Evolutionary conservation across 2,329 filamentous ascomycete species (phyloP), one percentile per base, ranked within the genome.

Genomic region (Aspergillus sp.): DNA sequence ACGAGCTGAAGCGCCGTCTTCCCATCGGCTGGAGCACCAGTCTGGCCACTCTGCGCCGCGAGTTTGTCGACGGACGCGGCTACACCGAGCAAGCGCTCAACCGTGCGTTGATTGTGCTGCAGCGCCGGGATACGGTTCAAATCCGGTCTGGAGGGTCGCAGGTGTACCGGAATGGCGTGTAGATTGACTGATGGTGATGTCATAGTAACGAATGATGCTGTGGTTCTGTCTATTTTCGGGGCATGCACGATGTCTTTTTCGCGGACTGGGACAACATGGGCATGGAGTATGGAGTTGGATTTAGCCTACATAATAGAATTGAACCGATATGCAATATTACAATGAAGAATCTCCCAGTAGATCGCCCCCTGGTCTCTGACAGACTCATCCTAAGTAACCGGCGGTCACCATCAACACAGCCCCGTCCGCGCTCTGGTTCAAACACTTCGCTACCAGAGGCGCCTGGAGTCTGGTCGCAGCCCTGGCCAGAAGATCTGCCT

Each of bases 11-110:
- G 74, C 83, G 91, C 52, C 82, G 93, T 21, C 77, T 99, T 63
- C 92, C 94, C 1, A 94, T 99, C 61, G 94, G 94, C 17, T 99
- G 93, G 90, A 94, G 89, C 66, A 96, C 93, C 1, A 96, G 89
- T 65, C 73, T 97, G 53, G 88, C 89, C 0, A 96, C 90, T 1
- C 75, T 99, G 59, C 84, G 89, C 57, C 83, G 90, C 43, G 94
- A 99, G 71, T 92, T 99, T 79, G 91, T 96, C 4, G 91, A 96
- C 65, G 87, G 88, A 13, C 91, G 92, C 71, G 91, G 91, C 0
- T 97, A 93, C 73, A 91, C 84, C 58, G 94, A 97, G 73, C 87
- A 91, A 68, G 87, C 86, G 14, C 79, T 99, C 25, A 92, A 92
- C 60, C 79, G 93, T 62, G 90, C 93, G 0, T 71, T 99, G 62